phyloP scores from a whole-genome alignment of 176 grass and related monocot species.

The Eragrostis nindensis region DNA sequence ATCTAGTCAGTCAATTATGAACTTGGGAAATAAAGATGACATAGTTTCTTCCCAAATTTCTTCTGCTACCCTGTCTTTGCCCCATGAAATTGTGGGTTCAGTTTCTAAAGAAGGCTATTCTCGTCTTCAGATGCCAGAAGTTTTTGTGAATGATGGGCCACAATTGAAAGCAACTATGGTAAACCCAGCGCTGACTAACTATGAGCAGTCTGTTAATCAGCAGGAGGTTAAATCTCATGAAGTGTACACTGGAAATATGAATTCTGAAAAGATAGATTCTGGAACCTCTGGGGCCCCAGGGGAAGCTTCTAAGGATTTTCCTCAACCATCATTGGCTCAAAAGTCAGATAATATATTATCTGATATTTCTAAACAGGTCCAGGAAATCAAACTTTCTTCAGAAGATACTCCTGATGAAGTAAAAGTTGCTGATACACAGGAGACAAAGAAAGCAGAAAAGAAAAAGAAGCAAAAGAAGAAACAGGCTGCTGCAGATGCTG shows the following conservation, averaged over 20 bases:
- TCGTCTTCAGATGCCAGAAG: conserved; percentile 41
- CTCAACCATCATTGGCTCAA: conserved; percentile 26
- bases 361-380: conserved; percentile 42
- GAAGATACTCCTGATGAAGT: conserved; percentile 47
- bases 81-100: conserved; percentile 45
- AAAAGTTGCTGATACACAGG: conserved; percentile 51
- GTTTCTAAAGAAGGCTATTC: conserved; percentile 53
- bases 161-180: conserved; percentile 35
- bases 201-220: not conserved
- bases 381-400: conserved; percentile 50
- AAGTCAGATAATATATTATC: conserved; percentile 36
- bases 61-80: conserved; percentile 38
- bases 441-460: conserved; percentile 87
- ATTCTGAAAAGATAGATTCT: conserved; percentile 37
- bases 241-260: conserved; percentile 24
- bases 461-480: conserved; percentile 96
- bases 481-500: conserved; percentile 54
- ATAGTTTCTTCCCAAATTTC: conserved; percentile 43
- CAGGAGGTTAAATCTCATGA: conserved; percentile 8
- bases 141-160: conserved; percentile 13
- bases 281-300: conserved; percentile 18
- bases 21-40: conserved; percentile 45
- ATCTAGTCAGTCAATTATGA: conserved; percentile 51
- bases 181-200: conserved; percentile 3
- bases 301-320: conserved; percentile 11